Percentiles rank a stretch among this genome's conserved stretches.
These are phyloP conservation scores for Austropuccinia psidii DNA, from an alignment of 1,284 basidiomycete genomes.

Conservation along the genomic window DNA sequence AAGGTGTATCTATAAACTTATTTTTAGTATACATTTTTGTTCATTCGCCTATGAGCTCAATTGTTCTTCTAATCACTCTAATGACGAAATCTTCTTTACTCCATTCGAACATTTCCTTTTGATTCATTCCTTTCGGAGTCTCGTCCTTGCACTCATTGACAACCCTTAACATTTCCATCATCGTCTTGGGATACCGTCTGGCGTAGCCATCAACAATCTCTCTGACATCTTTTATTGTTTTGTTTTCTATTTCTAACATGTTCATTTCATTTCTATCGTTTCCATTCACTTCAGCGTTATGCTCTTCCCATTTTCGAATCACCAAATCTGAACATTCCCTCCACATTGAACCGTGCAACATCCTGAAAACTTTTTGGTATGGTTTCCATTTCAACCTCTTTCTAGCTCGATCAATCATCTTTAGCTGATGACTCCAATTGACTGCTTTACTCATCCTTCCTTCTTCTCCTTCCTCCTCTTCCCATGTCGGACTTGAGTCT, in stretches of 20 bases:
- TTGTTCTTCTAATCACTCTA: constrained; percentile 21
- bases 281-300: background rate
- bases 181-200: constrained; percentile 11
- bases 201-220: constrained; percentile 15
- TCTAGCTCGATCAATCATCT: constrained; percentile 12
- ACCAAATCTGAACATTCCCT: constrained; percentile 30
- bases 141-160: background rate
- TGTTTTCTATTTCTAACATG: background rate
- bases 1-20: no score
- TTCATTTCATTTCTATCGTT: background rate
- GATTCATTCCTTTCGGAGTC: background rate
- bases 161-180: constrained; percentile 11
- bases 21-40: background rate
- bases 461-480: background rate
- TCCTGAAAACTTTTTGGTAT: constrained; percentile 22
- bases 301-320: constrained; percentile 10
- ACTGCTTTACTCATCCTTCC: background rate
- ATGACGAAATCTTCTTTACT: constrained; percentile 19
- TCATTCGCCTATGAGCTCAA: constrained; percentile 23
- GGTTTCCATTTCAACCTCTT: constrained; percentile 22
- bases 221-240: background rate
- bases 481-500: background rate
- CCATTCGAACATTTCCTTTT: background rate
- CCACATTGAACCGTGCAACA: constrained; percentile 34
- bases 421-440: constrained; percentile 19